phyloP scores from a whole-genome alignment of 75 land plant genomes.

The Adiantum capillusveneris region DNA sequence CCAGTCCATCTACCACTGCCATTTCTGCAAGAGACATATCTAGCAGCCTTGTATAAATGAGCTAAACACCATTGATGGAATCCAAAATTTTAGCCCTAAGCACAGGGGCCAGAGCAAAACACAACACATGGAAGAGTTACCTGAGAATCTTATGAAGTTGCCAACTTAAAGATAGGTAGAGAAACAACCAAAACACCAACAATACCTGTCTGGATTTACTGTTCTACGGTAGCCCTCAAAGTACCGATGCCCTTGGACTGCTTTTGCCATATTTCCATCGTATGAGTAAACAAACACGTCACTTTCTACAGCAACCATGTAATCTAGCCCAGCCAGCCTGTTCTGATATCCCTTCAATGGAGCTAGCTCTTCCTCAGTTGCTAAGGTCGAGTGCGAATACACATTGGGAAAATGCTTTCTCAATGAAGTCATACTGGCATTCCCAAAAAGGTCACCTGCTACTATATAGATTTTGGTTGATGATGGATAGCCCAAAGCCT shows the following conservation, averaged over 20 bases:
- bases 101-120: too few species aligned
- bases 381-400: conserved; percentile 55
- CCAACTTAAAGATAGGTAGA: too few species aligned
- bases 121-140: too few species aligned
- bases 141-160: too few species aligned
- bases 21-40: too few species aligned
- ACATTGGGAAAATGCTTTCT: conserved; percentile 60
- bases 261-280: conserved; percentile 98
- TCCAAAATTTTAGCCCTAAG: too few species aligned
- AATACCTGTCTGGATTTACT: conserved; percentile 85
- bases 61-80: too few species aligned
- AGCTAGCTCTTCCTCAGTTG: conserved; percentile 56
- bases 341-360: conserved; percentile 55
- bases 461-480: conserved; percentile 78
- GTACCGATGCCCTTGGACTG: conserved; percentile 81
- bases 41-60: too few species aligned
- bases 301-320: conserved; percentile 71
- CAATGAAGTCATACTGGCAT: conserved; percentile 51
- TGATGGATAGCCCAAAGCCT: conserved; percentile 75
- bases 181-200: too few species aligned
- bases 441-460: conserved; percentile 82
- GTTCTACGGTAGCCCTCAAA: conserved; percentile 84
- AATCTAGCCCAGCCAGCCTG: conserved; percentile 81
- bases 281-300: conserved; percentile 89
- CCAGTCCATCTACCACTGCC: too few species aligned